Conservation (phyloP, 2,329 filamentous ascomycete species). For the Pseudonectria buxi region DNA sequence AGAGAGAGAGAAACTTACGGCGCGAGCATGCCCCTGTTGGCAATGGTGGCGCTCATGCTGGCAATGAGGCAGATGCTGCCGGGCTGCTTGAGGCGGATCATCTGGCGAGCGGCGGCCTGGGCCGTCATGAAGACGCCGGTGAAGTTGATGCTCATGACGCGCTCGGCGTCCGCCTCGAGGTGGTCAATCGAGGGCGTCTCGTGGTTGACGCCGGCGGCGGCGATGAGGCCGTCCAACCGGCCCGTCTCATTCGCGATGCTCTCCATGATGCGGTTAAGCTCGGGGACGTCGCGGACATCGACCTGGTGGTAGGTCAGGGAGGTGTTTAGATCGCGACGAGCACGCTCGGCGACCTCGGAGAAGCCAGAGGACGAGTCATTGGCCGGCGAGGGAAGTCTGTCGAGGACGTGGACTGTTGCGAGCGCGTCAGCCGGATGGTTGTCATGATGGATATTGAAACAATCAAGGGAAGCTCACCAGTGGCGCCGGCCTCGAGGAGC, state of each 20-base stretch:
- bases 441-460: neutral
- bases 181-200: constrained; percentile 81
- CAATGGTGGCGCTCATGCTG: constrained; percentile 63
- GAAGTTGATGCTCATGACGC: constrained; percentile 78
- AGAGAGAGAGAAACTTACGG: too few relatives aligned
- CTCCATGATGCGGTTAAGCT: constrained; percentile 60
- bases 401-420: constrained; percentile 57
- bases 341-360: constrained; percentile 55
- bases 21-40: constrained; percentile 54
- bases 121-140: constrained; percentile 83
- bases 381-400: constrained; percentile 50
- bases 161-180: constrained; percentile 63
- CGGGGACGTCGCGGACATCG: constrained; percentile 67
- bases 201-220: constrained; percentile 67
- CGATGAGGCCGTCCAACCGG: constrained; percentile 71
- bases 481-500: constrained; percentile 72
- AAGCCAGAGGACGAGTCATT: constrained; percentile 48
- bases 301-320: constrained; percentile 68
- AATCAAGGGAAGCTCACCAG: constrained; percentile 42
- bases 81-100: constrained; percentile 49
- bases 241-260: constrained; percentile 64
- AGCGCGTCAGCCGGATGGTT: constrained; percentile 5
- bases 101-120: constrained; percentile 77
- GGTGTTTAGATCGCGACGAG: constrained; percentile 57
- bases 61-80: constrained; percentile 62